phyloP scores from a whole-genome alignment of 176 grass and related monocot species.

The Zoysia pacifica region DNA sequence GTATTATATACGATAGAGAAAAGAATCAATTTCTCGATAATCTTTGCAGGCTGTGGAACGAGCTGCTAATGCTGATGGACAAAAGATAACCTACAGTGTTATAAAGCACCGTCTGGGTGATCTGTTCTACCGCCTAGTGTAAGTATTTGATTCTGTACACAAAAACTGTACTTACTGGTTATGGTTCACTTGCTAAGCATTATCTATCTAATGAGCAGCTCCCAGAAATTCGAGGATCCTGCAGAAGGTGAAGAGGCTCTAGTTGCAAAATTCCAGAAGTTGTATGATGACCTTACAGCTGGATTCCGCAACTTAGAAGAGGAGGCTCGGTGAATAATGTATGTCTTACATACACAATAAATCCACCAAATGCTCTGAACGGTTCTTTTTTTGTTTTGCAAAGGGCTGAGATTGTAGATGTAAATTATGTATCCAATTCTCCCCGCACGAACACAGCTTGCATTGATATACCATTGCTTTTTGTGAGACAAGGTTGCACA shows the following conservation, averaged over 20 bases:
- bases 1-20: not conserved
- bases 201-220: conserved; percentile 36
- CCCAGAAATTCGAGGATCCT: conserved; percentile 91
- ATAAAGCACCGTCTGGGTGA: conserved; percentile 86
- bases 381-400: conserved; percentile 36
- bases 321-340: conserved; percentile 60
- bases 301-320: conserved; percentile 89
- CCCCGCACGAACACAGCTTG: not conserved
- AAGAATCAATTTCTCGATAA: not conserved
- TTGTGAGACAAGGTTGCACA: conserved; percentile 50
- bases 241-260: conserved; percentile 68
- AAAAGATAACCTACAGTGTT: conserved; percentile 84
- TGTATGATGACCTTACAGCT: conserved; percentile 73
- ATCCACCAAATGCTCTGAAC: conserved; percentile 29
- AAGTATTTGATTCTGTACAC: conserved; percentile 33
- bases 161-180: not conserved
- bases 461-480: conserved; percentile 44
- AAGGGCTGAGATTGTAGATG: conserved; percentile 45
- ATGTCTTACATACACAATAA: conserved; percentile 41
- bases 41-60: conserved; percentile 72
- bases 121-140: conserved; percentile 92
- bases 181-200: not conserved
- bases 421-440: conserved; percentile 35
- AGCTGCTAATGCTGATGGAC: conserved; percentile 65
- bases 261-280: conserved; percentile 69